These are phyloP conservation scores for Penicillium sp. DNA, from an alignment of 2,329 filamentous ascomycete species.

Conservation along the genomic window DNA sequence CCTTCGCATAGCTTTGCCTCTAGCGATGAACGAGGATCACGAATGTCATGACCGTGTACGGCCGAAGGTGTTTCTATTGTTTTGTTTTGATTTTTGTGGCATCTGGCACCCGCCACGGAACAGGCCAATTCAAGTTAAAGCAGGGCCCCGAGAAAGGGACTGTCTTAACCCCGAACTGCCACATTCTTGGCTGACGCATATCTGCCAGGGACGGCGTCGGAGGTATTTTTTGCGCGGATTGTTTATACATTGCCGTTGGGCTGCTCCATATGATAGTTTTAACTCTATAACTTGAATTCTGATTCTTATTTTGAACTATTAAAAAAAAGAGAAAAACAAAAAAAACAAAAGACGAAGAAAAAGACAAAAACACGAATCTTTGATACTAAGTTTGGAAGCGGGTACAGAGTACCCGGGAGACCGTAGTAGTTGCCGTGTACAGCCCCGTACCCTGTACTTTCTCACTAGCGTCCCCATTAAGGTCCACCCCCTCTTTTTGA, in stretches of 20 bases:
- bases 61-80: slow-evolving; percentile 28
- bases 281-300: not conserved
- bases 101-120: slow-evolving; percentile 4
- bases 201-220: slow-evolving; percentile 12
- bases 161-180: slow-evolving; percentile 4
- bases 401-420: slow-evolving; percentile 9
- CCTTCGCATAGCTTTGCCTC: slow-evolving; percentile 37
- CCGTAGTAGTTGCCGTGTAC: slow-evolving; percentile 1
- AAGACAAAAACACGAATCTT: not conserved
- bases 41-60: slow-evolving; percentile 43
- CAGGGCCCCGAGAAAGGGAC: not conserved
- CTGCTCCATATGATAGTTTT: not conserved
- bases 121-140: slow-evolving; percentile 4
- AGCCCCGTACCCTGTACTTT: slow-evolving; percentile 11
- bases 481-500: slow-evolving; percentile 28
- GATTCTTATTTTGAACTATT: not conserved
- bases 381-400: slow-evolving; percentile 7
- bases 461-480: slow-evolving; percentile 7
- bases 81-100: slow-evolving; percentile 17
- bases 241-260: slow-evolving; percentile 18
- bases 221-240: slow-evolving; percentile 9
- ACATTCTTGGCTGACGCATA: slow-evolving; percentile 11
- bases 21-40: slow-evolving; percentile 43
- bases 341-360: not conserved
- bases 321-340: too few relatives aligned